A percentile compares a stretch with the other conserved stretches of the same genome.
Evolutionary conservation across 768 basidiomycete genomes (phyloP).

Genomic region (Psilocybe sp.): DNA sequence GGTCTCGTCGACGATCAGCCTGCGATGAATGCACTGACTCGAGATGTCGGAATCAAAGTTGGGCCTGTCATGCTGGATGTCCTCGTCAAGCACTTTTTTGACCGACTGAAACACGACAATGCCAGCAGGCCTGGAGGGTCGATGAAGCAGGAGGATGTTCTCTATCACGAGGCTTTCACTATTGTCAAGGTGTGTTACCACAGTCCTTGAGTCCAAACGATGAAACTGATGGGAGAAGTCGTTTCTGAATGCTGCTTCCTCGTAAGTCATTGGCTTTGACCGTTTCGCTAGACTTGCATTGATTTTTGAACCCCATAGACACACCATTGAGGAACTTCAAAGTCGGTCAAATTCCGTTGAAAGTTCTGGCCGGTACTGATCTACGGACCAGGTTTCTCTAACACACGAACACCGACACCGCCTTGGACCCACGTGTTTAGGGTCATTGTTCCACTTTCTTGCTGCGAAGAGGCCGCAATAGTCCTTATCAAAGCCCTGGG

Average conservation of each 20-base stretch:
- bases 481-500: conserved; percentile 78
- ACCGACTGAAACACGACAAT: conserved; percentile 48
- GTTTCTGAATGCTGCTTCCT: conserved; percentile 72
- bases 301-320: conserved; percentile 36
- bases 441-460: conserved; percentile 68
- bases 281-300: not conserved
- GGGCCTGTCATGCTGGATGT: conserved; percentile 75
- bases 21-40: conserved; percentile 50
- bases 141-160: conserved; percentile 67
- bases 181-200: conserved; percentile 59
- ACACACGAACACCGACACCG: conserved; percentile 79
- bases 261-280: conserved; percentile 40
- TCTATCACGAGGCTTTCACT: conserved; percentile 80
- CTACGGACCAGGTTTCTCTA: conserved; percentile 54
- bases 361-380: not conserved
- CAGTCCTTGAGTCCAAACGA: not conserved
- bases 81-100: conserved; percentile 84
- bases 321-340: conserved; percentile 84
- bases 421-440: conserved; percentile 79
- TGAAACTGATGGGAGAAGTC: conserved; percentile 34
- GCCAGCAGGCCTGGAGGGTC: conserved; percentile 38
- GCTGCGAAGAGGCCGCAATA: conserved; percentile 72
- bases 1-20: too few species aligned
- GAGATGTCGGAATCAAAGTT: conserved; percentile 60
- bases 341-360: conserved; percentile 22